Evolutionary conservation across 1,284 basidiomycete species (phyloP).

Genomic region (Leccinum ponderosum): DNA sequence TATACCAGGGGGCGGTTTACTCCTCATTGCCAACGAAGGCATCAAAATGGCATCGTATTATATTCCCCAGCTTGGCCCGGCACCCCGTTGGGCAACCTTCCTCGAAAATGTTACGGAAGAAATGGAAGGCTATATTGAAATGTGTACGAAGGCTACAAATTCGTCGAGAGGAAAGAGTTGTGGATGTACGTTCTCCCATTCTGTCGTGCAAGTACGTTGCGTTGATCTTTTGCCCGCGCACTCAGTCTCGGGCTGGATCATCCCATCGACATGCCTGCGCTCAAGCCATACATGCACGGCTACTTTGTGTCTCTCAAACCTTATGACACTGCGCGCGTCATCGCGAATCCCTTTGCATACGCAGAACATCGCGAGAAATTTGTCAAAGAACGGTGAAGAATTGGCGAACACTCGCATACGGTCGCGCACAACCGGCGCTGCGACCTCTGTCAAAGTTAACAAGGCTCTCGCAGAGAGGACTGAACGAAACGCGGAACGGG

Average conservation of each 20-base stretch:
- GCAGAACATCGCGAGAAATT: slow-evolving; percentile 90
- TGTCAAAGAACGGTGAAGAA: slow-evolving; percentile 86
- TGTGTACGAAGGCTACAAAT: slow-evolving; percentile 97
- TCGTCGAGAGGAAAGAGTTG: slow-evolving; percentile 88
- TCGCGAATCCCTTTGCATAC: slow-evolving; percentile 96
- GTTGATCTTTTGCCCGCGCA: slow-evolving; percentile 11
- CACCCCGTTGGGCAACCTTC: slow-evolving; percentile 96
- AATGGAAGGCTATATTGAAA: slow-evolving; percentile 84
- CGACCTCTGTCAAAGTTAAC: slow-evolving; percentile 80
- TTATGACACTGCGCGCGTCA: slow-evolving; percentile 94
- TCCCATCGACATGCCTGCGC: slow-evolving; percentile 89
- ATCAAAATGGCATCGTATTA: slow-evolving; percentile 92
- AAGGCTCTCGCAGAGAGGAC: slow-evolving; percentile 89
- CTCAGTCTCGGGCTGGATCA: slow-evolving; percentile 87
- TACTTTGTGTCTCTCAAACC: slow-evolving; percentile 96
- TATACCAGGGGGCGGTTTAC: slow-evolving; percentile 79
- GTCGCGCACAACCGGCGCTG: slow-evolving; percentile 52
- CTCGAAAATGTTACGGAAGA: slow-evolving; percentile 98
- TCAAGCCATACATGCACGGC: slow-evolving; percentile 99
- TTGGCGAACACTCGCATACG: slow-evolving; percentile 93
- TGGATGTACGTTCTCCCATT: slow-evolving; percentile 58
- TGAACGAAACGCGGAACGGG: slow-evolving; percentile 71
- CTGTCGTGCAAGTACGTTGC: neutral
- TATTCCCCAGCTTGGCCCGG: slow-evolving; percentile 94
- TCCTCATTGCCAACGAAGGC: slow-evolving; percentile 91